A percentile compares a stretch with the other conserved stretches of the same genome.
Evolutionary conservation across 2,329 filamentous ascomycete genomes (phyloP).

Genomic region (Mariannaea sp.): DNA sequence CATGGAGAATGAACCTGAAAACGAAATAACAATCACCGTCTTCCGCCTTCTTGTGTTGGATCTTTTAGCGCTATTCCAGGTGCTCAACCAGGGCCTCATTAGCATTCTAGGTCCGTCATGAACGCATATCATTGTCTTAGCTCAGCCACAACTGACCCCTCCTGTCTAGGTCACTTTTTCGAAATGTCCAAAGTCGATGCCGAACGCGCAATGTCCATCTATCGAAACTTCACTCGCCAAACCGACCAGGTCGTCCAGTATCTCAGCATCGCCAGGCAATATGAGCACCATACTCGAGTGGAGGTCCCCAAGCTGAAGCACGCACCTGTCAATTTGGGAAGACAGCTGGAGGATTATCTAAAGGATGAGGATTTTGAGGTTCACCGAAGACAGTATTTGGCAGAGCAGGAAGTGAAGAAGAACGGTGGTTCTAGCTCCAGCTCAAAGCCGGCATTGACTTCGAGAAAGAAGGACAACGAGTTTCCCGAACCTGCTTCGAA

Average conservation of each 20-base stretch:
- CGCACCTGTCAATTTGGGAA: slow-evolving; percentile 87
- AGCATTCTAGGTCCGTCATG: slow-evolving; percentile 79
- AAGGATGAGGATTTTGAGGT: slow-evolving; percentile 94
- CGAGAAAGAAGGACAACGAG: slow-evolving; percentile 44
- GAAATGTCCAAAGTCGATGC: slow-evolving; percentile 97
- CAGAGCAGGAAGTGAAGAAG: slow-evolving; percentile 77
- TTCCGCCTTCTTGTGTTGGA: slow-evolving; percentile 92
- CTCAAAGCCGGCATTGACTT: slow-evolving; percentile 39
- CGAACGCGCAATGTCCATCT: slow-evolving; percentile 87
- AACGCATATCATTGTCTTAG: slow-evolving; percentile 21
- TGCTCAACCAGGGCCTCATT: slow-evolving; percentile 96
- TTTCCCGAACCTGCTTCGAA: slow-evolving; percentile 48
- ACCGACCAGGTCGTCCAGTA: slow-evolving; percentile 94
- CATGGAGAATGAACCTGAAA: slow-evolving; percentile 85
- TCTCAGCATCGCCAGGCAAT: slow-evolving; percentile 82
- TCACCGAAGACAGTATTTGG: slow-evolving; percentile 88
- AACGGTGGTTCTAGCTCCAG: slow-evolving; percentile 45
- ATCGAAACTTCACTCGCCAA: slow-evolving; percentile 88
- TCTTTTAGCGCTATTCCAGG: slow-evolving; percentile 86
- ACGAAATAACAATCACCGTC: slow-evolving; percentile 94
- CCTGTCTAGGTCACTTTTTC: slow-evolving; percentile 82
- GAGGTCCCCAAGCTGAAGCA: slow-evolving; percentile 98
- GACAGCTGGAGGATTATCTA: slow-evolving; percentile 91
- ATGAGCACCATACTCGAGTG: slow-evolving; percentile 88
- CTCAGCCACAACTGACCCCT: slow-evolving; percentile 22